Base-by-base conservation (phyloP, 768 basidiomycete species). In the Mycena rosella region DNA sequence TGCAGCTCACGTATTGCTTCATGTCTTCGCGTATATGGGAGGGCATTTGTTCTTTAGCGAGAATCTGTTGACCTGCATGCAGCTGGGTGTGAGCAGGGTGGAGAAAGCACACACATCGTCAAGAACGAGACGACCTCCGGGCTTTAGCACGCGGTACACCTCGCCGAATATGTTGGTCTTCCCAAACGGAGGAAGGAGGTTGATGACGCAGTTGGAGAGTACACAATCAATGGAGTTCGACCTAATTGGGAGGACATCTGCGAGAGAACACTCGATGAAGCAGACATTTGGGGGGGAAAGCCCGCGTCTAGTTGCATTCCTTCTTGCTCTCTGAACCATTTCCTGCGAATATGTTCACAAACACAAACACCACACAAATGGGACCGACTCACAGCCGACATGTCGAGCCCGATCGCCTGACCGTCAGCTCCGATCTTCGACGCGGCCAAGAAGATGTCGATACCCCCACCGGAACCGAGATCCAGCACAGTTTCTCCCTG, bases 401-500 rank as follows among this genome's bases (percentile, higher is more conserved):
- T 80, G 59, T 90, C 89, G 5, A 90, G 67, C 0, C 89, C 88
- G n/a, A 89, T 80, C 2, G 75, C 87, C 65, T 81, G 80, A 3
- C 89, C 89, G 0, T 66, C 76, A 0, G 80, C 75, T 4, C 89
- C 89, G 4, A 87, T 83, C 67, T 84, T 84, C 0, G 73, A 60
- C 2, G 87, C 87, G 0, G 88, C 85, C 13, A 88, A 79, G 55
- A 90, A 82, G 32, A 89, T 79, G 67, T 89, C 87, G 14, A 87
- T 78, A 0, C 89, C 89, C 2, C 83, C 86, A 1, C 89, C 88
- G 3, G 83, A 87, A 10, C 88, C 89, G 9, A 90, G 79, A 73
- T 90, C 86, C 2, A 90, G 73, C 5, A 89, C 83, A 0, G 73
- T 78, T 75, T 90, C 88, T 49, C 88, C 88, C 88, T 88, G 20